Evolutionary conservation across 192 early-diverging fungal genomes (phyloP), one percentile per base, ranked within the genome.

Genomic region (Obelidium mucronatum): DNA sequence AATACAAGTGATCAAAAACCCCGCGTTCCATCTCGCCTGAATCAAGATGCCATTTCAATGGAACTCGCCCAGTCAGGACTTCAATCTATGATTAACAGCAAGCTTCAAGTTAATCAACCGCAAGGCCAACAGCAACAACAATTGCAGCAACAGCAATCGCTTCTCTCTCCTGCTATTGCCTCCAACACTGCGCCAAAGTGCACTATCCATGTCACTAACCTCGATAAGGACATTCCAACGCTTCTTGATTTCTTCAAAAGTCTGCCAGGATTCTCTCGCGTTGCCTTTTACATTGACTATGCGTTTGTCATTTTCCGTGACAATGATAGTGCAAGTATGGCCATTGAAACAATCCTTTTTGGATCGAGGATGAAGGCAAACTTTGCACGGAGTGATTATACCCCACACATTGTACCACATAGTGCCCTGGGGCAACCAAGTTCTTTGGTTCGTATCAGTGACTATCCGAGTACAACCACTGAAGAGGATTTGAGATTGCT

Each of bases 201-300:
- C 44, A 86, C 85, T 17, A 79, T 86, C 39, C 84, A 86, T 65
- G 79, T 86, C 13, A 86, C 85, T 19, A 83, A 86, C 58, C 75
- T 86, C 33, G 78, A 85, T 40, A 78, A 72, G 3, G 76, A 75
- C 40, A 80, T 80, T 24, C 77, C 78, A 34, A 34, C 58, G 15
- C 70, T 86, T 35, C 67, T 78, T 36, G 56, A 79, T 33, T 62
- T 85, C 31, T 84, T 86, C 65, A 69, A 75, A 39, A 36, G 59
- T 22, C 76, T 78, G 55, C 66, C 74, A 4, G 85, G 85, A 2
- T 86, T 86, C 69, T 55, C 61, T 2, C 79, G 75, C 3, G 81
- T 85, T 1, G 85, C 85, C 2, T 86, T 86, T 66, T 86, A 86
- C 73, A 78, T 73, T 22, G 85, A 86, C 70, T 86, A 86, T 53